A percentile compares a stretch with the other conserved stretches of the same genome.
phyloP scores from a whole-genome alignment of 345 rosid genomes.

The Gossypium longicalyx region DNA sequence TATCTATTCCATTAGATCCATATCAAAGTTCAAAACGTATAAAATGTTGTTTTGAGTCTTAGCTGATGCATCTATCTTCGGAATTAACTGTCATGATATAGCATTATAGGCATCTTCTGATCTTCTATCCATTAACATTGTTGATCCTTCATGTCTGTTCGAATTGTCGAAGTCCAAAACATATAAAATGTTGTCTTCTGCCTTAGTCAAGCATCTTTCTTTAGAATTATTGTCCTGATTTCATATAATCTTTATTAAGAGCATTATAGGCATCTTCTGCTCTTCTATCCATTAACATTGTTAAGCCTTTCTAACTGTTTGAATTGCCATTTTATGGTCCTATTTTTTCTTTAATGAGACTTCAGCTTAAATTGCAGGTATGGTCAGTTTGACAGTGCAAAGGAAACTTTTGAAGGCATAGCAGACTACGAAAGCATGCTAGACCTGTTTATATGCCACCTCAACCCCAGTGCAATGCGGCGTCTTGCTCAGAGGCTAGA shows the following conservation, averaged over 20 bases:
- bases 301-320: background rate
- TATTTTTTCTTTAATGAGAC: conserved; percentile 8
- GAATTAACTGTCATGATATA: background rate
- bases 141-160: background rate
- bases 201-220: background rate
- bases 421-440: conserved; percentile 93
- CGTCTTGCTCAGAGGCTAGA: conserved; percentile 94
- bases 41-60: background rate
- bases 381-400: conserved; percentile 91
- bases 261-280: background rate
- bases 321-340: conserved; percentile 2
- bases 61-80: background rate
- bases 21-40: background rate
- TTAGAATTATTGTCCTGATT: background rate
- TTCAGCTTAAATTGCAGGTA: conserved; percentile 51
- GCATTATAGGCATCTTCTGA: background rate
- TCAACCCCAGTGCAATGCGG: conserved; percentile 97
- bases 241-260: background rate
- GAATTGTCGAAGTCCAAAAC: background rate
- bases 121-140: conserved; percentile 3
- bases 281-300: conserved; percentile 1
- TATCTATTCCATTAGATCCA: background rate
- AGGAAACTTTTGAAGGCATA: conserved; percentile 97
- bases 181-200: background rate
- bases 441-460: conserved; percentile 95